Evolutionary conservation across 305 asterid species (phyloP).

Genomic region (Solanum hybrid): DNA sequence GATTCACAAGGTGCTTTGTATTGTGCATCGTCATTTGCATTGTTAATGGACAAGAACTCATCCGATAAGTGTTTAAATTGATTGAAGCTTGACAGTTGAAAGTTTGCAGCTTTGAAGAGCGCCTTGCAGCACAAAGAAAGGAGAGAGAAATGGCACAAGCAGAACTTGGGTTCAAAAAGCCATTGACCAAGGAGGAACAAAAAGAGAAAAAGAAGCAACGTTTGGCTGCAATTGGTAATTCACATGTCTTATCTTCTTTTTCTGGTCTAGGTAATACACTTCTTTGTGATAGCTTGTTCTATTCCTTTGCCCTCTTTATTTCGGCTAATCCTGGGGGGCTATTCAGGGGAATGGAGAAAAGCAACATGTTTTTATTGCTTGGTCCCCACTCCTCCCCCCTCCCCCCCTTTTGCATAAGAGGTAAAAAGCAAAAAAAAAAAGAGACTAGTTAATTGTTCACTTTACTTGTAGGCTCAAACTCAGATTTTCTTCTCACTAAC

Average conservation of each 20-base stretch:
- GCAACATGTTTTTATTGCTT: constrained; percentile 3
- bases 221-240: constrained; percentile 90
- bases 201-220: constrained; percentile 82
- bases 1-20: not conserved
- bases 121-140: constrained; percentile 79
- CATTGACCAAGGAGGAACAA: constrained; percentile 76
- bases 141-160: constrained; percentile 66
- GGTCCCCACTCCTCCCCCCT: not conserved
- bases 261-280: not conserved
- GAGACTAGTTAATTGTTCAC: not conserved
- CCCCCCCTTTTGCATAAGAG: too few species aligned
- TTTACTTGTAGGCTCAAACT: not conserved
- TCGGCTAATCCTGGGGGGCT: not conserved
- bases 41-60: not conserved
- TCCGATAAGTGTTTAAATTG: not conserved
- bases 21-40: not conserved
- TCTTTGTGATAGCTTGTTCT: not conserved
- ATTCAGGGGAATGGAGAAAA: not conserved
- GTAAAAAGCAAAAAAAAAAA: not conserved
- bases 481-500: constrained; percentile 16
- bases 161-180: constrained; percentile 92
- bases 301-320: not conserved
- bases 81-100: constrained; percentile 5
- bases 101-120: constrained; percentile 80
- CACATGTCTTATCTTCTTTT: not conserved